These are phyloP conservation scores for Lycium barbarum DNA, from an alignment of 257 asterid species.

Conservation along the genomic window DNA sequence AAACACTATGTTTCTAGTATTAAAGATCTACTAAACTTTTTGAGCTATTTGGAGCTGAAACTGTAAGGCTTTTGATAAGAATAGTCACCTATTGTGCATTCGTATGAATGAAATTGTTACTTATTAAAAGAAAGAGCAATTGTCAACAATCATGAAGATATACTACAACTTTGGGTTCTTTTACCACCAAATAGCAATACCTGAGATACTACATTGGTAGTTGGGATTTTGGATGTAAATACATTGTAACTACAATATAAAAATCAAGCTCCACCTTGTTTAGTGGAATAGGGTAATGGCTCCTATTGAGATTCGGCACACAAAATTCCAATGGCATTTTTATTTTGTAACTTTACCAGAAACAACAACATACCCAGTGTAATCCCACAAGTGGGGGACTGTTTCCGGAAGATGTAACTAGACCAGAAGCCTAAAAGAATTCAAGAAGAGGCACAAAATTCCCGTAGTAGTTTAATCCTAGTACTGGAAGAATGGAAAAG, in stretches of 20 bases:
- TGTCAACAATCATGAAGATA: slow-evolving; percentile 24
- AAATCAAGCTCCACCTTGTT: background rate
- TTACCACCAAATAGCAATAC: background rate
- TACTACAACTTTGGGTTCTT: slow-evolving; percentile 8
- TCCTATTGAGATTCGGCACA: background rate
- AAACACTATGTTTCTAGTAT: slow-evolving; percentile 24
- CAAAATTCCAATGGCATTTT: background rate
- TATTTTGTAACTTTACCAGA: background rate
- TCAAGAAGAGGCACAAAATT: background rate
- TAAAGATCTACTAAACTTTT: background rate
- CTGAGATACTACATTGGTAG: background rate
- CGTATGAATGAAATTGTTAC: background rate
- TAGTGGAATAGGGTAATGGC: slow-evolving; percentile 6
- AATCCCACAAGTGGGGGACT: too few species aligned
- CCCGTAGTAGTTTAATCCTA: background rate
- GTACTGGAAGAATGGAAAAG: slow-evolving; percentile 15
- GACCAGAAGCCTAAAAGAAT: background rate
- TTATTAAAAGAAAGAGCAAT: background rate
- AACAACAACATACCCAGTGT: too few species aligned
- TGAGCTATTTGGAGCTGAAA: background rate
- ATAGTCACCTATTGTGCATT: background rate
- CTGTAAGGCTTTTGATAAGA: slow-evolving; percentile 15
- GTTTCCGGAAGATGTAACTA: too few species aligned
- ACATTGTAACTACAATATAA: background rate
- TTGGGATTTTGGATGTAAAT: background rate